A percentile compares a stretch with the other conserved stretches of the same genome.
These are phyloP conservation scores for Gymnopilus dilepis DNA, from an alignment of 768 basidiomycete genomes.

Conservation along the genomic window DNA sequence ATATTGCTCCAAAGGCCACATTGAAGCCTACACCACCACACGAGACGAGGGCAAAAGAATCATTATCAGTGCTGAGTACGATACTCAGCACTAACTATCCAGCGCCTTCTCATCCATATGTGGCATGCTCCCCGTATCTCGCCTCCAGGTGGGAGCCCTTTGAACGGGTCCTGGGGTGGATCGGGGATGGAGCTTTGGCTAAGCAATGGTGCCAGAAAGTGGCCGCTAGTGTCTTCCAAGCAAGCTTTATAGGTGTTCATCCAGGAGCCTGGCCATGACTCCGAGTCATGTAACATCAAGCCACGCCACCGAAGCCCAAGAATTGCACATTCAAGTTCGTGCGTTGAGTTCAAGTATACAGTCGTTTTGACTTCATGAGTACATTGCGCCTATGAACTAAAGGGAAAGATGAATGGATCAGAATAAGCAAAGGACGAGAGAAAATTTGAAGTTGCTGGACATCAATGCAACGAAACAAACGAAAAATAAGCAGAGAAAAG, in stretches of 20 bases:
- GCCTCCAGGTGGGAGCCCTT: conserved; percentile 26
- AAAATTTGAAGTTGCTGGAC: neutral
- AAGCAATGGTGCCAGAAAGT: neutral
- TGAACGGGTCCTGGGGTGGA: conserved; percentile 22
- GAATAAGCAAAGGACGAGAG: neutral
- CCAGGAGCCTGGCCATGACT: no score
- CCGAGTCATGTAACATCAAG: no score
- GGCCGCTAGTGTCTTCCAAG: neutral
- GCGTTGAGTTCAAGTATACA: neutral
- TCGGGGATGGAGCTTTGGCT: conserved; percentile 10
- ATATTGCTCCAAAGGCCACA: conserved; percentile 31
- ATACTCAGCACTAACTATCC: conserved; percentile 20
- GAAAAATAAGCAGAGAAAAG: conserved; percentile 6
- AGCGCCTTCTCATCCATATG: conserved; percentile 13
- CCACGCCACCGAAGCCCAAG: no score
- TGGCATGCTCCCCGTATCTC: conserved; percentile 24
- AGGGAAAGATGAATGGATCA: conserved; percentile 1
- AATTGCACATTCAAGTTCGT: neutral
- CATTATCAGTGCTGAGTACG: conserved; percentile 14
- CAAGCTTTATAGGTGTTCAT: no score
- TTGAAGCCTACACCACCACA: conserved; percentile 12
- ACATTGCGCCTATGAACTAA: conserved; percentile 4
- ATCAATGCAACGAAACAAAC: neutral
- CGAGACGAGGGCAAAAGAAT: conserved; percentile 16
- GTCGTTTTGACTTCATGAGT: conserved; percentile 1